A percentile compares a stretch with the other conserved stretches of the same genome.
Conservation (phyloP, 805 yeast genomes). For the Priceomyces fermenticarens region DNA sequence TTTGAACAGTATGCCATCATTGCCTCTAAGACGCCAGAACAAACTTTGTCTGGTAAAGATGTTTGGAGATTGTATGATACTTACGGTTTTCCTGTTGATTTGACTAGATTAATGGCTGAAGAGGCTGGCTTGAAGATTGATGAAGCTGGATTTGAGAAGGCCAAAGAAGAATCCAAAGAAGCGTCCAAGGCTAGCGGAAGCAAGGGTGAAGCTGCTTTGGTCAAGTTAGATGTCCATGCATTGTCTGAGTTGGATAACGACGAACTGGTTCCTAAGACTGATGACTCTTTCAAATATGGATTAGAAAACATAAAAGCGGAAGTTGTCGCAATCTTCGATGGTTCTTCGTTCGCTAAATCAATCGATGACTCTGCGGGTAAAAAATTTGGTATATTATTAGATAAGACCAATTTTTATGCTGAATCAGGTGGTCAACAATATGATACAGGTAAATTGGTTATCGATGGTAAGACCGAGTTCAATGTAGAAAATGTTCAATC, state of each 20-base stretch:
- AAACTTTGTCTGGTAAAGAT: conserved; percentile 83
- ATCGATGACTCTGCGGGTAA: conserved; percentile 28
- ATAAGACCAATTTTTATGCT: conserved; percentile 93
- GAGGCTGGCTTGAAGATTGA: conserved; percentile 93
- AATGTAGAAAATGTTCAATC: conserved; percentile 87
- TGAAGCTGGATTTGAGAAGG: conserved; percentile 87
- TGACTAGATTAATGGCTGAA: conserved; percentile 97
- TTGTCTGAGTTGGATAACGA: conserved; percentile 65
- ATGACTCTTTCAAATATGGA: conserved; percentile 78
- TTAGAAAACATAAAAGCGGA: conserved; percentile 65
- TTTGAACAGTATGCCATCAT: conserved; percentile 89
- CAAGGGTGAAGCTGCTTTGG: conserved; percentile 49
- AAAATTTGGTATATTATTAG: conserved; percentile 78
- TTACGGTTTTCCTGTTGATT: conserved; percentile 98
- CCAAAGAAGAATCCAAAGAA: conserved; percentile 84
- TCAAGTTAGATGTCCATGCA: conserved; percentile 90
- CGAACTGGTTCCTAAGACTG: conserved; percentile 68
- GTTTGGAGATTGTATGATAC: conserved; percentile 99
- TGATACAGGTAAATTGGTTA: conserved; percentile 89
- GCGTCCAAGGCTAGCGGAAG: conserved; percentile 90
- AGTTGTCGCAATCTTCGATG: conserved; percentile 69
- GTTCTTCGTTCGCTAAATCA: conserved; percentile 55
- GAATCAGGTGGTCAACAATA: conserved; percentile 99
- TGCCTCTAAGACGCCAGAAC: conserved; percentile 72
- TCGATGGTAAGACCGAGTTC: conserved; percentile 86